Conservation (phyloP, 129 eudicot species). For the Pulicaria dysenterica region DNA sequence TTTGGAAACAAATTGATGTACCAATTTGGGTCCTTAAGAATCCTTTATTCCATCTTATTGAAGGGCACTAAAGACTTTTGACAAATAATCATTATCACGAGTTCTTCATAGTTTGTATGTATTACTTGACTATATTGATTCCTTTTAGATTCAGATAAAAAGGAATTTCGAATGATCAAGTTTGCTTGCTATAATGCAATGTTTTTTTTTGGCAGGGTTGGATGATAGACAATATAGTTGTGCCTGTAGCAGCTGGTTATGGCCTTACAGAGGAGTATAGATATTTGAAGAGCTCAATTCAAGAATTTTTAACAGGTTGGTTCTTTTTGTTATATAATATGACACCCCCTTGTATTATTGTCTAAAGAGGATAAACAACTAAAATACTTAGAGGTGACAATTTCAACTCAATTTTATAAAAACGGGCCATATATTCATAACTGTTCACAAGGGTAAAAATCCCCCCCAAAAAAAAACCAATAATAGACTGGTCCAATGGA, state of each 20-base stretch:
- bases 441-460: background rate
- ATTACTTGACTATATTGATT: background rate
- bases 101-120: background rate
- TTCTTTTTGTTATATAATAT: slow-evolving; percentile 8
- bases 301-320: slow-evolving; percentile 77
- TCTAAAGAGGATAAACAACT: background rate
- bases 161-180: background rate
- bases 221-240: slow-evolving; percentile 85
- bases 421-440: too few species aligned
- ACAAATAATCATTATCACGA: too few species aligned
- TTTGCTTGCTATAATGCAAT: slow-evolving; percentile 6
- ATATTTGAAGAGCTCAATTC: slow-evolving; percentile 86
- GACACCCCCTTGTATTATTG: background rate
- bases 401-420: background rate
- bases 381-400: background rate
- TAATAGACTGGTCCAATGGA: background rate
- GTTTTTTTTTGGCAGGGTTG: slow-evolving; percentile 55
- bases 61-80: background rate
- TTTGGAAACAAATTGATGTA: background rate
- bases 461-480: background rate
- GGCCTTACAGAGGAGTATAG: slow-evolving; percentile 74
- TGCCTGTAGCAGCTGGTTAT: slow-evolving; percentile 82
- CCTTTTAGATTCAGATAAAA: slow-evolving; percentile 1
- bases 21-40: background rate
- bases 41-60: background rate